A percentile compares a stretch with the other conserved stretches of the same genome.
Conservation (phyloP, 768 basidiomycete genomes). For the Baorangia bicolor region DNA sequence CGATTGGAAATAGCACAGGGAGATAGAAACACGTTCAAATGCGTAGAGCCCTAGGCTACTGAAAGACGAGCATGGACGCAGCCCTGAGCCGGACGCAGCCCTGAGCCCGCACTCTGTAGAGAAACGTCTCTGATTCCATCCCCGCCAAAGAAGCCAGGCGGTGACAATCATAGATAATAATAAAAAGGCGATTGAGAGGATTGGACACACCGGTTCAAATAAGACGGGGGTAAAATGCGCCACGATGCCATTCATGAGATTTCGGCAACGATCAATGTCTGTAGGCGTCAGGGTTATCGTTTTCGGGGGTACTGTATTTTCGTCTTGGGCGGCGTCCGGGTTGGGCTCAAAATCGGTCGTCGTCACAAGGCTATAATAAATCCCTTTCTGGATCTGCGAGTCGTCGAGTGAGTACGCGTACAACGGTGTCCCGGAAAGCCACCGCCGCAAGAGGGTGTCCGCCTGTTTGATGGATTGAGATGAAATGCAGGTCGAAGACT, state of each 20-base stretch:
- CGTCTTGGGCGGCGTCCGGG: slow-evolving; percentile 17
- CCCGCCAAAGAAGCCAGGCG: neutral
- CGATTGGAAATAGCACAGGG: neutral
- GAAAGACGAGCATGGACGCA: neutral
- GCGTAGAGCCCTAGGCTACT: neutral
- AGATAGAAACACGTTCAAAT: neutral
- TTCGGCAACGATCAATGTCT: slow-evolving; percentile 41
- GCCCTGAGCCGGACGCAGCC: no score
- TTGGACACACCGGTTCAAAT: slow-evolving; percentile 54
- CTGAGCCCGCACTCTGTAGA: neutral
- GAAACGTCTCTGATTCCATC: neutral
- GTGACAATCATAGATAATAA: neutral
- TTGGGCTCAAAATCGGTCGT: slow-evolving; percentile 53
- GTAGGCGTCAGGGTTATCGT: slow-evolving; percentile 29
- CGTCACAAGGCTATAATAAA: slow-evolving; percentile 65
- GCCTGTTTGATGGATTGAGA: neutral
- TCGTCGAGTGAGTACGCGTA: neutral
- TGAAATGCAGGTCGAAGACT: slow-evolving; percentile 23
- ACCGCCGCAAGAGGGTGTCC: neutral
- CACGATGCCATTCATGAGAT: slow-evolving; percentile 56
- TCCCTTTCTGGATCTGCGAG: slow-evolving; percentile 54
- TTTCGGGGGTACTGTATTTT: neutral
- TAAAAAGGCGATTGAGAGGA: neutral
- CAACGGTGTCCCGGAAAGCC: neutral
- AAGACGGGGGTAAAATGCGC: slow-evolving; percentile 69